phyloP scores from a whole-genome alignment of 1,139 yeast genomes.

The Kodamaea anthophila region DNA sequence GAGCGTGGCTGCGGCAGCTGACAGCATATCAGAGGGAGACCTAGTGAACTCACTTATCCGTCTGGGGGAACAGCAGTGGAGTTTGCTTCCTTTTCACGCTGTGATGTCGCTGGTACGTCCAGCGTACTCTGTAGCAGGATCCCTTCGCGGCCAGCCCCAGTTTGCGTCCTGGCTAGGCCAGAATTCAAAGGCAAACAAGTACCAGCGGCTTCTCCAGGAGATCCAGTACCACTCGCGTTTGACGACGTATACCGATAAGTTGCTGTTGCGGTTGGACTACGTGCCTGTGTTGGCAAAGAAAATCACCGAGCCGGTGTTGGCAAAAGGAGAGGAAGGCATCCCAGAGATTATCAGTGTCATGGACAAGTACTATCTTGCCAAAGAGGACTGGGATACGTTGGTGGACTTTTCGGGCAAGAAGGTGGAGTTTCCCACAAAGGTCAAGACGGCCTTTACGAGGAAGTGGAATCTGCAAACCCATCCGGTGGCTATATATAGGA shows the following conservation, averaged over 20 bases:
- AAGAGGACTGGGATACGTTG: slow-evolving; percentile 86
- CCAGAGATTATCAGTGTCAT: slow-evolving; percentile 56
- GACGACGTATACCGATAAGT: slow-evolving; percentile 68
- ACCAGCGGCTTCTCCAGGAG: slow-evolving; percentile 74
- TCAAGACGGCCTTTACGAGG: slow-evolving; percentile 81
- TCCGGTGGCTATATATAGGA: slow-evolving; percentile 79
- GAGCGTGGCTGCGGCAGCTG: slow-evolving; percentile 74
- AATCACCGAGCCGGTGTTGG: slow-evolving; percentile 49
- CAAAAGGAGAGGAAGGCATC: slow-evolving; percentile 58
- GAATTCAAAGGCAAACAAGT: slow-evolving; percentile 78
- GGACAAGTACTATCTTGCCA: slow-evolving; percentile 81
- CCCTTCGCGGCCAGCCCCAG: slow-evolving; percentile 58
- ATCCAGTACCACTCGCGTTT: slow-evolving; percentile 83
- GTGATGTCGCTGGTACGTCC: slow-evolving; percentile 84
- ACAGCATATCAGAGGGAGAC: slow-evolving; percentile 78
- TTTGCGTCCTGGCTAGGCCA: slow-evolving; percentile 91
- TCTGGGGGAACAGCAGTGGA: slow-evolving; percentile 94
- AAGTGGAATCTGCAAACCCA: slow-evolving; percentile 69
- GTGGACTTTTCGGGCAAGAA: slow-evolving; percentile 76
- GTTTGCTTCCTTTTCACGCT: slow-evolving; percentile 88
- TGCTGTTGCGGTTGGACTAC: slow-evolving; percentile 73
- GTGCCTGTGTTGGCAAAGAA: slow-evolving; percentile 56
- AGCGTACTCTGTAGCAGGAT: slow-evolving; percentile 70
- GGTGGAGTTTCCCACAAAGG: slow-evolving; percentile 54
- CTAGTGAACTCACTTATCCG: slow-evolving; percentile 74